Evolutionary conservation across 108 stramenopile species (phyloP), one percentile per base, ranked within the genome.

Genomic region (Skeletonema tropicum): DNA sequence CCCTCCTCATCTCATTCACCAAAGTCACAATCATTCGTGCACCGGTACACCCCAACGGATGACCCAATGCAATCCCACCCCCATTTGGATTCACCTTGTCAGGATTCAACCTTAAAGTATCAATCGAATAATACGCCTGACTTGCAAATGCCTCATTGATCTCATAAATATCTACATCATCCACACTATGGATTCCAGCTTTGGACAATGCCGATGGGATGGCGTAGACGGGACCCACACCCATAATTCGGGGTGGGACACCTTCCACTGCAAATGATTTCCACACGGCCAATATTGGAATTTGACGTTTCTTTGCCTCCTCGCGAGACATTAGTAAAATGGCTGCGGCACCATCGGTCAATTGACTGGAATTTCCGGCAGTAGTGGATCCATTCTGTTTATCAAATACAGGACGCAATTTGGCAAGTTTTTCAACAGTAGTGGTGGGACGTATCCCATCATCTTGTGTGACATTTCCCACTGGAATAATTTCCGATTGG

Each of bases 71-170:
- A 73, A 99, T 98, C 19, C 97, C 98, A 26, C 97, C 97, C 14
- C 98, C 98, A 71, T 97, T 93, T 2, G 96, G 96, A 74, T 99
- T 99, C 30, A 98, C 97, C 77, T 94, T 97, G n/a, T 66, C 42
- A 8, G 33, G 29, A 25, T 83, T 79, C 10, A 98, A 70, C 15
- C 73, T 71, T 29, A 98, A 74, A 26, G 83, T 80, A 49, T 87
- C 60, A 11, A 95, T 81, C 41, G 90, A 95, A 85, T 91, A 94
- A 57, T 74, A 74, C 1, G 92, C 92, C 79, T 97, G 97, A 33
- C 88, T 87, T 0, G 97, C 97, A 76, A 99, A 99, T 5, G 98
- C 98, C 85, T 99, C 98, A 75, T 99, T 99, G 67, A 99, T 90
- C 85, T 99, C 98, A 75, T 77, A 98, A 14, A 98, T 80, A 75